Evolutionary conservation across 129 eudicot genomes (phyloP).

Genomic region (Centrapalus pauciflorus): DNA sequence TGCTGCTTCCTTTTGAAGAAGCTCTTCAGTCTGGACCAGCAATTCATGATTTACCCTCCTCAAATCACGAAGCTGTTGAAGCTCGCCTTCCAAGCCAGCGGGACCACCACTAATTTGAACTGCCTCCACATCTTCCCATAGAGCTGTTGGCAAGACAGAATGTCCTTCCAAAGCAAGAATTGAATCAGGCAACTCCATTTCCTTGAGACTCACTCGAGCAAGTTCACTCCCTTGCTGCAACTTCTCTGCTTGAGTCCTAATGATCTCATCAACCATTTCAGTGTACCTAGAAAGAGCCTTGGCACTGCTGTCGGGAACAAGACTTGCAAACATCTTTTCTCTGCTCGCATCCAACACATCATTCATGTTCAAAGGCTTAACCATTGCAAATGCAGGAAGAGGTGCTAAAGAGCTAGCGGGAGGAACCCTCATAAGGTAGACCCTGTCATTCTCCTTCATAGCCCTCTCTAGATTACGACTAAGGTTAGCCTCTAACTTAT

Average conservation of each 20-base stretch:
- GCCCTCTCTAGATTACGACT: constrained; percentile 84
- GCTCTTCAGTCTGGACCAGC: constrained; percentile 87
- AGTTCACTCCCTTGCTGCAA: constrained; percentile 97
- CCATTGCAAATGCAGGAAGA: constrained; percentile 85
- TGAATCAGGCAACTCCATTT: constrained; percentile 97
- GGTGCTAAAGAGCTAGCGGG: constrained; percentile 76
- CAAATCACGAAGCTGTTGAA: constrained; percentile 83
- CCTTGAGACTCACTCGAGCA: constrained; percentile 93
- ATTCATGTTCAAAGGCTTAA: constrained; percentile 76
- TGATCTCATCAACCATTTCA: constrained; percentile 94
- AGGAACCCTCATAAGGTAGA: constrained; percentile 98
- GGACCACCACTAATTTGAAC: constrained; percentile 97
- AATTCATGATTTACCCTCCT: constrained; percentile 86
- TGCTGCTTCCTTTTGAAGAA: constrained; percentile 87
- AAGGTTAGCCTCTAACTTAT: constrained; percentile 60
- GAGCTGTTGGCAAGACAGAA: constrained; percentile 53
- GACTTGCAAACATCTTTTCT: constrained; percentile 89
- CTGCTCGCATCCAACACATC: constrained; percentile 92
- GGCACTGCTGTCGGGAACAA: constrained; percentile 94
- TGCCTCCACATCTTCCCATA: constrained; percentile 94
- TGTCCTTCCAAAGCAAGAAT: constrained; percentile 91
- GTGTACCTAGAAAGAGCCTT: constrained; percentile 96
- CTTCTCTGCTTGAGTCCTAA: constrained; percentile 94
- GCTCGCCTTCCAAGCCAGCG: constrained; percentile 89
- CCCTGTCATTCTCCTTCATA: constrained; percentile 89